Evolutionary conservation across 2,329 filamentous ascomycete species (phyloP), one percentile per base, ranked within the genome.

Genomic region (Aureobasidium pullulans): DNA sequence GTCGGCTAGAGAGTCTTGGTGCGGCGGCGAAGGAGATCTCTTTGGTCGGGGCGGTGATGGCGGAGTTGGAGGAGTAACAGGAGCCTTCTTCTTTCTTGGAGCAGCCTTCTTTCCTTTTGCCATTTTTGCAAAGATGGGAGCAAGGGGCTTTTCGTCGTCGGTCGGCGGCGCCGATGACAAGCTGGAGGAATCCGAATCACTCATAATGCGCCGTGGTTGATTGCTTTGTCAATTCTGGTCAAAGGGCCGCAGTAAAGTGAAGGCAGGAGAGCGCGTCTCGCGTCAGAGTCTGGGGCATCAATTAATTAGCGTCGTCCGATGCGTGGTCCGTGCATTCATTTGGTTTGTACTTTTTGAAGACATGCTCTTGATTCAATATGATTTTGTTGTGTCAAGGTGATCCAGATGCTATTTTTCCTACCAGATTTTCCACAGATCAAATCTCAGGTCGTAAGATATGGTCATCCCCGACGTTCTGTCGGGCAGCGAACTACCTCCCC

Each of bases 1-100:
- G 72, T 97, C 93, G 63, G 90, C 90, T 60, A 96, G 79, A 31
- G 90, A 87, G 74, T 88, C 89, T 79, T 96, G 90, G 73, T 96
- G 93, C 8, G 90, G 86, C 66, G 93, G 93, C 65, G 92, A 96
- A 19, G 90, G 86, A 60, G 88, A 86, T 71, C 93, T 82, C 79
- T 94, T 95, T 28, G 71, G 69, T 60, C 68, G 61, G 47, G 71
- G 69, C 63, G 71, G 70, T 46, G 71, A 71, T 37, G 65, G 64
- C 10, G 70, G 68, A 8, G 68, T 84, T 80, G 74, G 81, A 82
- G 68, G 80, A 75, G 62, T 80, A 68, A 61, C 72, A 50, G 74
- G 70, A 16, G 74, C 72, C 60, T 74, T 72, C 64, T 77, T 76
- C 46, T 53, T 56, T 15, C 46, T 46, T 5, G 54, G 34, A 6